Conservation (phyloP, 2,329 filamentous ascomycete species). For the Verticillium nonalfalfae region DNA sequence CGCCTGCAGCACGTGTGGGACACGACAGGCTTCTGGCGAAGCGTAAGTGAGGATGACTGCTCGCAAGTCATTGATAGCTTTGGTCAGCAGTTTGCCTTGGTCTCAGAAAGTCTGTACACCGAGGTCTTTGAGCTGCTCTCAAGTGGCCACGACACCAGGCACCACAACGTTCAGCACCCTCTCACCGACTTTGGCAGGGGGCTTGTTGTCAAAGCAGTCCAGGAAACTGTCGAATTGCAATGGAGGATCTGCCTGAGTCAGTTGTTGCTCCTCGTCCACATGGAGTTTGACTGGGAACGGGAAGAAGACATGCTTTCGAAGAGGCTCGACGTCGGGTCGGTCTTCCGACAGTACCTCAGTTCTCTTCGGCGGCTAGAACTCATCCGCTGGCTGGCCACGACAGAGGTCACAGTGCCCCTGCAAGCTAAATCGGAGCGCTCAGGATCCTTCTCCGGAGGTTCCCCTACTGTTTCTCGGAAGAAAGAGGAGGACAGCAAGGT, state of each 20-base stretch:
- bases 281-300: constrained; percentile 75
- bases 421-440: constrained; percentile 31
- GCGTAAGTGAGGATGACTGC: constrained; percentile 78
- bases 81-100: constrained; percentile 57
- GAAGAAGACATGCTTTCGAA: constrained; percentile 59
- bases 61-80: constrained; percentile 62
- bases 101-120: constrained; percentile 47
- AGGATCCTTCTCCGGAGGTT: constrained; percentile 23
- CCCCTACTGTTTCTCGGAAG: constrained; percentile 29
- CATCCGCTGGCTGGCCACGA: constrained; percentile 61
- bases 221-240: constrained; percentile 70
- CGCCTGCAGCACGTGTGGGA: constrained; percentile 75
- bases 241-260: constrained; percentile 75
- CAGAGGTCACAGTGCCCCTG: constrained; percentile 45
- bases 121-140: constrained; percentile 41
- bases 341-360: constrained; percentile 65
- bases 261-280: constrained; percentile 74
- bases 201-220: constrained; percentile 67
- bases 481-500: constrained; percentile 37
- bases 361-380: constrained; percentile 69
- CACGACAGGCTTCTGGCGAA: constrained; percentile 68
- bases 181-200: constrained; percentile 73
- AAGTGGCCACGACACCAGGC: constrained; percentile 33
- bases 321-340: constrained; percentile 57
- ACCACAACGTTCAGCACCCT: constrained; percentile 39